Conservation (phyloP, 306 rosid genomes). For the Trifolium dubium region DNA sequence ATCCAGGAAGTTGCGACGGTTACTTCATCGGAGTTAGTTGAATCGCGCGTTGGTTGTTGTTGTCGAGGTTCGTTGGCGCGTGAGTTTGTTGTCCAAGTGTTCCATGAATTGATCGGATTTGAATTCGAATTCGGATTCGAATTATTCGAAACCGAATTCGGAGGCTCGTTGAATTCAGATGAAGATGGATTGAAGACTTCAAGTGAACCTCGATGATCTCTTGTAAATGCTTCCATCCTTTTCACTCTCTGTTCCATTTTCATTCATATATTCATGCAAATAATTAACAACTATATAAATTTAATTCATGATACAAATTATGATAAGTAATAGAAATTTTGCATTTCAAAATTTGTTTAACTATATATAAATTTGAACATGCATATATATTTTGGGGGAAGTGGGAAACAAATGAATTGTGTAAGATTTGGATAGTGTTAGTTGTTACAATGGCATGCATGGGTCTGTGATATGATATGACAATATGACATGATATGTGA, state of each 20-base stretch:
- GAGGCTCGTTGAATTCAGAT: conserved; percentile 32
- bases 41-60: not conserved
- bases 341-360: not conserved
- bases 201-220: conserved; percentile 83
- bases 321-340: not conserved
- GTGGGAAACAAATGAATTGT: not conserved
- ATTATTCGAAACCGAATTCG: not conserved
- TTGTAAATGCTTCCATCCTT: conserved; percentile 56
- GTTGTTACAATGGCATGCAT: not conserved
- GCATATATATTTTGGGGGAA: not conserved
- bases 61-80: not conserved
- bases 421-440: not conserved
- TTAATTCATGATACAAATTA: not conserved
- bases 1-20: conserved; percentile 69
- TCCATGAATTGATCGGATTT: conserved; percentile 49
- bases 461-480: not conserved
- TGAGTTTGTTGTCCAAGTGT: conserved; percentile 46
- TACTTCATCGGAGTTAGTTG: conserved; percentile 48
- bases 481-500: not conserved
- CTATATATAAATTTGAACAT: not conserved
- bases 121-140: not conserved
- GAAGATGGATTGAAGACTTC: conserved; percentile 84
- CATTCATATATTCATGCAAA: not conserved
- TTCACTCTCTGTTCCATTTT: conserved; percentile 39
- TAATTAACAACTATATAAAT: not conserved